phyloP scores from a whole-genome alignment of 257 asterid species.

The Solanum pinnatisectum region DNA sequence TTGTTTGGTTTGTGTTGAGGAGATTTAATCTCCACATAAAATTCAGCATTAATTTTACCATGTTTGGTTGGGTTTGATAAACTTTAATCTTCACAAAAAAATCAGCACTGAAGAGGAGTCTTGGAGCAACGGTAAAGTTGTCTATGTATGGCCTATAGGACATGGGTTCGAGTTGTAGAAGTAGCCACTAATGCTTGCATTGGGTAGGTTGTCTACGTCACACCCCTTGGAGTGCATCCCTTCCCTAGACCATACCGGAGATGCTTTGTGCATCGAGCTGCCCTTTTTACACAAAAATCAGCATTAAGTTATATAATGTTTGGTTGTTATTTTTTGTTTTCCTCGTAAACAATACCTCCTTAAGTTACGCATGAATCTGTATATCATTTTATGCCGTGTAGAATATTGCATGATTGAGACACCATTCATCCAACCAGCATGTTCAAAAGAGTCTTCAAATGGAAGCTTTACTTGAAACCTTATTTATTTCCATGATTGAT shows the following conservation, averaged over 20 bases:
- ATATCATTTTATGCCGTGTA: background rate
- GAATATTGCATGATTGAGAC: background rate
- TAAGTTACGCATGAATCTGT: background rate
- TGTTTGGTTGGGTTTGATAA: background rate
- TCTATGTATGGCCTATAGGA: background rate
- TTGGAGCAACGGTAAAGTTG: background rate
- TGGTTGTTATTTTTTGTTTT: background rate
- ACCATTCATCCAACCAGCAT: background rate
- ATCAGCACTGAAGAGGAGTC: background rate
- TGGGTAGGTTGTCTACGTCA: background rate
- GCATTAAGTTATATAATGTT: background rate
- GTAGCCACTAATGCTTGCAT: background rate
- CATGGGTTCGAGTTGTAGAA: background rate
- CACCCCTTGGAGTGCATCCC: background rate
- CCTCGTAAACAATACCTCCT: background rate
- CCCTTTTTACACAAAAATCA: background rate
- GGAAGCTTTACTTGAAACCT: background rate
- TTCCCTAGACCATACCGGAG: background rate
- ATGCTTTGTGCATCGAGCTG: background rate
- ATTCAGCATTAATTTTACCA: background rate
- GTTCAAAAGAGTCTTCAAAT: background rate
- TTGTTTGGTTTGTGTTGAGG: background rate
- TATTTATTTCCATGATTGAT: background rate
- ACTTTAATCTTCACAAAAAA: background rate
- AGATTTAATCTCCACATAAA: background rate